Evolutionary conservation across 148 eudicot genomes (phyloP).

Genomic region (Camellia japonica): DNA sequence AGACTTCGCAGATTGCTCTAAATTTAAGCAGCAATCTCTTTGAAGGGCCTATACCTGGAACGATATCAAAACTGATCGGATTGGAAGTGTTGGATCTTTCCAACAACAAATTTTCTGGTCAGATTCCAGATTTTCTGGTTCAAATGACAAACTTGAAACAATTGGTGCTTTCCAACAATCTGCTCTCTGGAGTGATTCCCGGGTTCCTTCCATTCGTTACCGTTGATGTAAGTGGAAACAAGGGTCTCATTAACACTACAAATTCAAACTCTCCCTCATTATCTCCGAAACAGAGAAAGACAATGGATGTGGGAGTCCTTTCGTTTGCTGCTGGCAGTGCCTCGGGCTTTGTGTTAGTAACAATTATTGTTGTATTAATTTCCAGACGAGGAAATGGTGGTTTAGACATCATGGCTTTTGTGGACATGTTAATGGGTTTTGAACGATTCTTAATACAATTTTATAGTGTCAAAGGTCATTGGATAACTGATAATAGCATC

Average conservation of each 20-base stretch:
- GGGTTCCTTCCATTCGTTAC: constrained; percentile 22
- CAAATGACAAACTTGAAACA: constrained; percentile 36
- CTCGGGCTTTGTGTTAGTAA: no score
- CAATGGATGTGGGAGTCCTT: not conserved
- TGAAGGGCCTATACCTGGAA: constrained; percentile 49
- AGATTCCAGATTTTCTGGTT: constrained; percentile 44
- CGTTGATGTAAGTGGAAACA: constrained; percentile 42
- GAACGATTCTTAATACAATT: not conserved
- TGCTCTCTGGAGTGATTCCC: constrained; percentile 58
- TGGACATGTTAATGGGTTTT: not conserved
- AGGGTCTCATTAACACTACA: constrained; percentile 28
- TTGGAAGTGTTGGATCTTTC: constrained; percentile 79
- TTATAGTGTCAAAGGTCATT: not conserved
- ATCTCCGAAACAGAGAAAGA: not conserved
- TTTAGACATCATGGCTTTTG: not conserved
- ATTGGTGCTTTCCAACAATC: constrained; percentile 58
- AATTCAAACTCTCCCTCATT: constrained; percentile 40
- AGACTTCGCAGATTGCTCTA: constrained; percentile 47
- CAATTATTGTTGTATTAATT: no score
- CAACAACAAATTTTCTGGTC: constrained; percentile 56
- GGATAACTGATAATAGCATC: not conserved
- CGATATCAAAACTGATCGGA: constrained; percentile 23
- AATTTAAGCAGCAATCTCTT: constrained; percentile 73
- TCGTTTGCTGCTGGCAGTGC: not conserved
- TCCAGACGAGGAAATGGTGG: no score